phyloP scores from a whole-genome alignment of 1,284 basidiomycete genomes.

The Puccinia hordei region DNA sequence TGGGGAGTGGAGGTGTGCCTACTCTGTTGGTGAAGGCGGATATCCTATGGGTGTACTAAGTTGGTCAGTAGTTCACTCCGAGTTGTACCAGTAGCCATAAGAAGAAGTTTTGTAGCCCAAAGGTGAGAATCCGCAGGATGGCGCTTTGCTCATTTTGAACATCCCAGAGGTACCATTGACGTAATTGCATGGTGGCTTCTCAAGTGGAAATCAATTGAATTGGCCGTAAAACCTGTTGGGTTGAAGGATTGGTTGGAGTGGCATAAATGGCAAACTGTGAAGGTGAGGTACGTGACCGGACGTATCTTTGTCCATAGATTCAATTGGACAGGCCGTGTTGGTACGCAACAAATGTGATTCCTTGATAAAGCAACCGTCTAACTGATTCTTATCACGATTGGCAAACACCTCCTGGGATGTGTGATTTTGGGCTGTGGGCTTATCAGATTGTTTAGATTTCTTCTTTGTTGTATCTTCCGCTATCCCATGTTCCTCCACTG shows the following conservation, averaged over 20 bases:
- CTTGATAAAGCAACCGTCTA: too few relatives aligned
- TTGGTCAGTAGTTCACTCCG: constrained; percentile 2
- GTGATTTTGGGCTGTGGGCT: neutral
- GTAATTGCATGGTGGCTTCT: constrained; percentile 5
- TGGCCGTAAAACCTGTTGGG: neutral
- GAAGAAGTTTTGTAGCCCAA: neutral
- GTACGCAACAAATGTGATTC: neutral
- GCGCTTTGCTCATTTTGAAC: constrained; percentile 14
- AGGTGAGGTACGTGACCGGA: neutral
- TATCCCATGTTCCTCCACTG: constrained; percentile 38
- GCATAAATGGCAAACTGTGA: neutral
- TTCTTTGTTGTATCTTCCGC: constrained; percentile 21
- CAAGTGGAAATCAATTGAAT: neutral
- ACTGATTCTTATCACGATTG: neutral
- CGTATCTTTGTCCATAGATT: neutral
- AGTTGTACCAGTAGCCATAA: neutral
- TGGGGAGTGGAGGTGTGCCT: neutral
- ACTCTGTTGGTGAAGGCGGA: constrained; percentile 16
- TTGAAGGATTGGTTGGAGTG: constrained; percentile 15
- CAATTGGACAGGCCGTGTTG: neutral
- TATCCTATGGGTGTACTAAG: constrained; percentile 4
- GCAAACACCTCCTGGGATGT: neutral
- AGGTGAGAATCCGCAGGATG: neutral
- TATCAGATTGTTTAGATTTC: constrained; percentile 18
- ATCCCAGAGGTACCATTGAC: neutral